Evolutionary conservation across 2,329 filamentous ascomycete genomes (phyloP).

Genomic region (Epichloe coenophiala): DNA sequence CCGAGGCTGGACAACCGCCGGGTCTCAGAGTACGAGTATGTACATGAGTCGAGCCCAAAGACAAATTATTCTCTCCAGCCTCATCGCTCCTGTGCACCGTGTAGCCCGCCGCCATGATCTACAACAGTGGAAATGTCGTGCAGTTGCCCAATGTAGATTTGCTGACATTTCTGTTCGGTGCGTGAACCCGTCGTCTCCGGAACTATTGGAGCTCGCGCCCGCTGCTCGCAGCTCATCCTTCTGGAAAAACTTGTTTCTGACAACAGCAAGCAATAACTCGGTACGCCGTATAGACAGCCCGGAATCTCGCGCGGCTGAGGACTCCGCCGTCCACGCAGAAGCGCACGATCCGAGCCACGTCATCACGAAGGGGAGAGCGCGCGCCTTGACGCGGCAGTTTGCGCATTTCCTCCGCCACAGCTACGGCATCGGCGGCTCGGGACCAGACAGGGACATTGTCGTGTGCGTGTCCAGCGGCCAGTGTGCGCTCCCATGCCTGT

Average conservation of each 20-base stretch:
- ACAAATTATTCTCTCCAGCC: too few relatives aligned
- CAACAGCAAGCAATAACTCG: constrained; percentile 17
- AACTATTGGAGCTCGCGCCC: too few relatives aligned
- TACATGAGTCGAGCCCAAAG: too few relatives aligned
- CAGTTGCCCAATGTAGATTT: constrained; percentile 27
- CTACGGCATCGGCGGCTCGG: constrained; percentile 37
- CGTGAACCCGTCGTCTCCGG: not conserved
- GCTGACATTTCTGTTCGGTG: constrained; percentile 31
- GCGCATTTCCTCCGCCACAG: constrained; percentile 39
- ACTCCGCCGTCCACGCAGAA: constrained; percentile 42
- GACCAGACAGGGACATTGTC: constrained; percentile 38
- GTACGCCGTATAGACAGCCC: constrained; percentile 6
- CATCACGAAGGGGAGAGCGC: constrained; percentile 38
- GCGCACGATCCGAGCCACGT: constrained; percentile 38
- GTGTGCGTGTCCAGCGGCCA: constrained; percentile 44
- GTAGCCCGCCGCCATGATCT: constrained; percentile 17
- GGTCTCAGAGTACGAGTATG: too few relatives aligned
- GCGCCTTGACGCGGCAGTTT: constrained; percentile 34
- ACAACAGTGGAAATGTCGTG: constrained; percentile 18
- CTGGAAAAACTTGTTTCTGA: too few relatives aligned
- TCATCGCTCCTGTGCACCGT: not conserved
- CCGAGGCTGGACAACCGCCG: too few relatives aligned
- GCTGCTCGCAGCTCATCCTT: too few relatives aligned
- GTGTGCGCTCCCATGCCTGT: constrained; percentile 36
- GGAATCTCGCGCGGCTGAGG: constrained; percentile 22